phyloP scores from a whole-genome alignment of 176 grass and related monocot genomes.

The Luzula sylvatica region DNA sequence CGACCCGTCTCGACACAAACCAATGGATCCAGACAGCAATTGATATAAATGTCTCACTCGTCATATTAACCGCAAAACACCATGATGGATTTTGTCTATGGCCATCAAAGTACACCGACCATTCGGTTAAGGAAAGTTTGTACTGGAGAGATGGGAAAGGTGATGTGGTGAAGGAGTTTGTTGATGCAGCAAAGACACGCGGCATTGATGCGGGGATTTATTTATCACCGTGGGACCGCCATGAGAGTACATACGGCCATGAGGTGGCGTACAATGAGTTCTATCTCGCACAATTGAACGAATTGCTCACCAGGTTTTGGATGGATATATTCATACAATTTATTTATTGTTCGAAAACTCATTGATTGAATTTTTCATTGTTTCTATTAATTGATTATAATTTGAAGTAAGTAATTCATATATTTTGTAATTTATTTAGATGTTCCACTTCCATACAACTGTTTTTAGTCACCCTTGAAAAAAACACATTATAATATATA shows the following conservation, averaged over 20 bases:
- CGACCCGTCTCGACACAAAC: constrained; percentile 31
- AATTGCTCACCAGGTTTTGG: constrained; percentile 69
- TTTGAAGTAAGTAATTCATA: too few relatives aligned
- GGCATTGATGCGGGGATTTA: constrained; percentile 63
- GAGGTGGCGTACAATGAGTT: constrained; percentile 83
- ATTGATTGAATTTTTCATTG: too few relatives aligned
- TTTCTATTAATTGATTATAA: too few relatives aligned
- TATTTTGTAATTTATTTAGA: too few relatives aligned
- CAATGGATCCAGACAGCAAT: constrained; percentile 75
- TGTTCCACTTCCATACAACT: too few relatives aligned
- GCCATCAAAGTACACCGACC: constrained; percentile 64
- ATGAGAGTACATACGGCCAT: constrained; percentile 53
- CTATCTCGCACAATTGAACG: constrained; percentile 71
- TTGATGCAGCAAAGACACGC: constrained; percentile 10
- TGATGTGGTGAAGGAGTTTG: constrained; percentile 61
- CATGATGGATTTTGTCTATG: constrained; percentile 97
- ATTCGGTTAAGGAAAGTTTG: constrained; percentile 55
- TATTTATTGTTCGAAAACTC: too few relatives aligned
- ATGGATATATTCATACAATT: too few relatives aligned
- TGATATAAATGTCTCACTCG: constrained; percentile 46
- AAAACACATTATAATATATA: too few relatives aligned
- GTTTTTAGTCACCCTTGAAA: too few relatives aligned
- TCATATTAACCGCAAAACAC: constrained; percentile 84
- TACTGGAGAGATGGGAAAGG: constrained; percentile 49
- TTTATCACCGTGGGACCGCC: constrained; percentile 90